Conservation (phyloP, 148 eudicot genomes). For the Camellia japonica region DNA sequence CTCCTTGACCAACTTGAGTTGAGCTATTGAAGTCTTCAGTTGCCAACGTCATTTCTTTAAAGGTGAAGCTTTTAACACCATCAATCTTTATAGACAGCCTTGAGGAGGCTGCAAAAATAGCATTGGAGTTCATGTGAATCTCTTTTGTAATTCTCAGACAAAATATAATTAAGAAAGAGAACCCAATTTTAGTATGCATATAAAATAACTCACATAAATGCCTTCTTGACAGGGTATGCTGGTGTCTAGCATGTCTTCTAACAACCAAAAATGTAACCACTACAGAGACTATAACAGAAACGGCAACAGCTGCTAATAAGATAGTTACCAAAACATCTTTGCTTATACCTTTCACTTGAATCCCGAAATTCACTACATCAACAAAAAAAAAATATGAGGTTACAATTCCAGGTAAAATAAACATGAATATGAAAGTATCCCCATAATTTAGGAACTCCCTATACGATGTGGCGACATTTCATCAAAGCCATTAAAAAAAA, state of each 20-base stretch:
- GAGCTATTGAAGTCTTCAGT: constrained; percentile 53
- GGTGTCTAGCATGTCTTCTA: constrained; percentile 37
- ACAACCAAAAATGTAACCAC: constrained; percentile 37
- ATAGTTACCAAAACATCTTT: constrained; percentile 45
- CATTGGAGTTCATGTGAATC: background rate
- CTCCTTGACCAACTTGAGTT: constrained; percentile 82
- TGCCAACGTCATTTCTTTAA: constrained; percentile 63
- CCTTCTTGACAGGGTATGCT: constrained; percentile 32
- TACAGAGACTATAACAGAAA: constrained; percentile 39
- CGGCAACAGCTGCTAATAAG: constrained; percentile 37
- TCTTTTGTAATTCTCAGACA: background rate
- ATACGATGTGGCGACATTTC: background rate
- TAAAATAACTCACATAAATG: constrained; percentile 45
- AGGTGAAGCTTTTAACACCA: constrained; percentile 73
- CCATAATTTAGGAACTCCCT: background rate
- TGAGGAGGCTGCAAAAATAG: constrained; percentile 57
- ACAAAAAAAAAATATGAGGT: background rate
- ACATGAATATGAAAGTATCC: background rate
- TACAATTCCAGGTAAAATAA: constrained; percentile 1
- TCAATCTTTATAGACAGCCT: constrained; percentile 65
- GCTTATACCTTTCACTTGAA: constrained; percentile 33
- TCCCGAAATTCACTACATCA: constrained; percentile 36
- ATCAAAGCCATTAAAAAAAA: background rate
- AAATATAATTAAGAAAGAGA: constrained; percentile 3
- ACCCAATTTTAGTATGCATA: background rate